These are phyloP conservation scores for Pseudocercospora cruenta DNA, from an alignment of 2,329 filamentous ascomycete species.

Conservation along the genomic window DNA sequence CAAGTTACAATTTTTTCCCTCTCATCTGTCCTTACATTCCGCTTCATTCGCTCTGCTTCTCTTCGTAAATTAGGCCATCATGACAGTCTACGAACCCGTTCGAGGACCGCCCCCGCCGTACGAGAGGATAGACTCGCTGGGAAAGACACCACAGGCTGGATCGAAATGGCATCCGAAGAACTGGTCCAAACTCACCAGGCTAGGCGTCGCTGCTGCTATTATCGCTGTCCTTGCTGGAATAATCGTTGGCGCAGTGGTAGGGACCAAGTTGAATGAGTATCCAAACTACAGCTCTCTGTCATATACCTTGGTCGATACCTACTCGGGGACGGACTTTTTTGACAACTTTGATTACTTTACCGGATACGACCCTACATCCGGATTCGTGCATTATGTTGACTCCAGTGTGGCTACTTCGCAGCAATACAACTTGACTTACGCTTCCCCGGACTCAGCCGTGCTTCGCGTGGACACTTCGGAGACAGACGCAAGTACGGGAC, in stretches of 20 bases:
- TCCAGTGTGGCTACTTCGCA: slow-evolving; percentile 26
- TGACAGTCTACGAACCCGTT: slow-evolving; percentile 2
- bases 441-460: slow-evolving; percentile 32
- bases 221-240: slow-evolving; percentile 30
- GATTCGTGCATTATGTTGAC: slow-evolving; percentile 53
- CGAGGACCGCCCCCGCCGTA: slow-evolving; percentile 19
- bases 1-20: not conserved
- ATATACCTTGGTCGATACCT: slow-evolving; percentile 35
- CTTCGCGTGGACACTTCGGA: slow-evolving; percentile 35
- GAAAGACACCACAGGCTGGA: slow-evolving; percentile 12
- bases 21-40: not conserved
- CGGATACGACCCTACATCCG: slow-evolving; percentile 52
- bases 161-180: slow-evolving; percentile 34
- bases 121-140: slow-evolving; percentile 19
- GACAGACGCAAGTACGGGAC: slow-evolving; percentile 34
- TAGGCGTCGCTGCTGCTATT: slow-evolving; percentile 23
- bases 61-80: not conserved
- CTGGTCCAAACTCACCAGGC: slow-evolving; percentile 30
- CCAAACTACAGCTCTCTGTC: slow-evolving; percentile 35
- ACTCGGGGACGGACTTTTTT: slow-evolving; percentile 53
- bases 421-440: slow-evolving; percentile 38
- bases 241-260: slow-evolving; percentile 35
- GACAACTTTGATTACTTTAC: slow-evolving; percentile 54
- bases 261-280: slow-evolving; percentile 29
- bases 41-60: not conserved